Evolutionary conservation across 441 rosid species (phyloP).

Genomic region (Metrosideros polymorpha): DNA sequence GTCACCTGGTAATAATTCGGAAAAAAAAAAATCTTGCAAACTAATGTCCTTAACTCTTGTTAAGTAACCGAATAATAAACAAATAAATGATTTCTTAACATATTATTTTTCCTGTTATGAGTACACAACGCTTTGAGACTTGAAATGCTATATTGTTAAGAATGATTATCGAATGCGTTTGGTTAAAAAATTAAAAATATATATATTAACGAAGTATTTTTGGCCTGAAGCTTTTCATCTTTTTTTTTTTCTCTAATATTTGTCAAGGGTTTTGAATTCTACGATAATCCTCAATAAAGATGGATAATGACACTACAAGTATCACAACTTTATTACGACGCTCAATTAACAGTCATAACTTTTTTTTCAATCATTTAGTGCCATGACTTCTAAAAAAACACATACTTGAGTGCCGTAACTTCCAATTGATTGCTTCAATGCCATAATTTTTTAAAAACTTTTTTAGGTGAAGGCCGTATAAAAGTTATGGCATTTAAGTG

Average conservation of each 20-base stretch:
- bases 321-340: rapidly evolving
- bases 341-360: neutral
- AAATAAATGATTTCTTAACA: neutral
- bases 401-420: neutral
- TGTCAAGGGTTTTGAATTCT: neutral
- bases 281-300: neutral
- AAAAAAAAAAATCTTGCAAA: neutral
- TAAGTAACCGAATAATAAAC: neutral
- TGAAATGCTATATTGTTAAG: neutral
- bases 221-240: neutral
- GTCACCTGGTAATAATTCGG: neutral
- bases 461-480: neutral
- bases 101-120: neutral
- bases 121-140: neutral
- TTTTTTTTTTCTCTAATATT: neutral
- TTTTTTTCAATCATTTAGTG: too few relatives aligned
- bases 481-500: neutral
- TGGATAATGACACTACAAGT: neutral
- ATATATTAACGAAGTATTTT: neutral
- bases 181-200: neutral
- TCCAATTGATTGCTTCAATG: too few relatives aligned
- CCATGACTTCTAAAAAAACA: too few relatives aligned
- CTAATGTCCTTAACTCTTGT: neutral
- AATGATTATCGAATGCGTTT: neutral
- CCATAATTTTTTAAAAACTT: neutral